phyloP scores from a whole-genome alignment of 208 protist species.

The Trypanosomatidae sp. region DNA sequence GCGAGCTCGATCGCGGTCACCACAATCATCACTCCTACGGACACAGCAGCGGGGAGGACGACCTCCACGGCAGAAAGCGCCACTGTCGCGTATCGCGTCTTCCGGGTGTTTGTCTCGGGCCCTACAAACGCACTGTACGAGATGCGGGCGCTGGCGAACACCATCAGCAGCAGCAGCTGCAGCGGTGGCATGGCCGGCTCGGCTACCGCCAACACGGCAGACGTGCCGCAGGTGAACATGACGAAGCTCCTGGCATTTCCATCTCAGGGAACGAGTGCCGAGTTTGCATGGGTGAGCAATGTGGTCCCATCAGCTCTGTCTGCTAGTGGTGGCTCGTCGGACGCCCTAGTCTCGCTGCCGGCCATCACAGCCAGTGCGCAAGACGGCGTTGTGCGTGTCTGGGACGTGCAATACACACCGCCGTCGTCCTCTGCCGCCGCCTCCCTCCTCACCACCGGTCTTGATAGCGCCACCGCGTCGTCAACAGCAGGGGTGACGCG shows the following conservation, averaged over 20 bases:
- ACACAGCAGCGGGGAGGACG: background rate
- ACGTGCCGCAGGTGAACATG: conserved; percentile 22
- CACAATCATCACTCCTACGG: conserved; percentile 1
- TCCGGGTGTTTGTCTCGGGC: conserved; percentile 59
- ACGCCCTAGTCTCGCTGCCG: conserved; percentile 10
- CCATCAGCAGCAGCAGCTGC: background rate
- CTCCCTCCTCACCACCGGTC: background rate
- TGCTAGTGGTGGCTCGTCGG: background rate
- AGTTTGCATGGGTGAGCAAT: conserved; percentile 66
- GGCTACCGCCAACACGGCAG: conserved; percentile 1
- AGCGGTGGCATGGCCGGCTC: background rate
- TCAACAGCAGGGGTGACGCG: conserved; percentile 23
- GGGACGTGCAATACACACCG: conserved; percentile 49
- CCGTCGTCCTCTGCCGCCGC: background rate
- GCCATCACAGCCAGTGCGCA: conserved; percentile 71
- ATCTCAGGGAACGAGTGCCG: conserved; percentile 57
- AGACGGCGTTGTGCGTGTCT: conserved; percentile 72
- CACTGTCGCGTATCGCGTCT: conserved; percentile 4
- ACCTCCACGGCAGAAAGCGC: conserved; percentile 1
- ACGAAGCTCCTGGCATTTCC: conserved; percentile 68
- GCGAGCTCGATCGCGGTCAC: conserved; percentile 50
- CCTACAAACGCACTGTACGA: conserved; percentile 62
- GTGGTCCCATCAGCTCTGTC: background rate
- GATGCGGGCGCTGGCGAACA: conserved; percentile 14
- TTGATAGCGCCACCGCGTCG: background rate